Percentiles rank a stretch among this genome's conserved stretches.
Evolutionary conservation across 768 basidiomycete genomes (phyloP).

Genomic region (Trichaptum fuscoviolaceum): DNA sequence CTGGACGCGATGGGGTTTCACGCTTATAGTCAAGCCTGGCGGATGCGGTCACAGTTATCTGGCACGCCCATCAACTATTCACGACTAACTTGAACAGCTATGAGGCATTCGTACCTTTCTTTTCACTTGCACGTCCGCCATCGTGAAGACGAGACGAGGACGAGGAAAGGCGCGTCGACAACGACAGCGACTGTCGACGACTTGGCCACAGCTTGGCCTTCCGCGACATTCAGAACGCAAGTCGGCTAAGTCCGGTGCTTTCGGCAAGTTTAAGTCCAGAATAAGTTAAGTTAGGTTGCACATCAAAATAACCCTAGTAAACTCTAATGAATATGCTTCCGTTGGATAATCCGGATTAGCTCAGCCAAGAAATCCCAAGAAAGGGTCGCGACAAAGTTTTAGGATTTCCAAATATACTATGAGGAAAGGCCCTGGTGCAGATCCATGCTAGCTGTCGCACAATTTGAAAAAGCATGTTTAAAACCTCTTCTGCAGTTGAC

Average conservation of each 20-base stretch:
- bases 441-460: neutral
- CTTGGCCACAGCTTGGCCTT: neutral
- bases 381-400: neutral
- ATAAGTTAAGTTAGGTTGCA: no score
- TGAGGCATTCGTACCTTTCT: neutral
- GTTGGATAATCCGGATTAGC: no score
- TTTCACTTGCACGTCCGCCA: neutral
- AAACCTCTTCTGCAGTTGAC: neutral
- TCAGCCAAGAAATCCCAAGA: neutral
- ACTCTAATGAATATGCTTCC: no score
- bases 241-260: neutral
- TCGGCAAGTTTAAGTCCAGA: neutral
- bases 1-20: slow-evolving; percentile 7
- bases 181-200: neutral
- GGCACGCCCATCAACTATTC: neutral
- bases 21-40: slow-evolving; percentile 3
- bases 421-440: neutral
- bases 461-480: neutral
- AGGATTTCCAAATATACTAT: neutral
- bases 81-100: neutral
- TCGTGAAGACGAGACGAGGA: neutral
- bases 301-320: no score
- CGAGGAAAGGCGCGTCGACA: neutral
- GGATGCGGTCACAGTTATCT: slow-evolving; percentile 4
- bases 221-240: neutral